Conservation (phyloP, 129 eudicot species). For the Chrysanthemum makinoi region DNA sequence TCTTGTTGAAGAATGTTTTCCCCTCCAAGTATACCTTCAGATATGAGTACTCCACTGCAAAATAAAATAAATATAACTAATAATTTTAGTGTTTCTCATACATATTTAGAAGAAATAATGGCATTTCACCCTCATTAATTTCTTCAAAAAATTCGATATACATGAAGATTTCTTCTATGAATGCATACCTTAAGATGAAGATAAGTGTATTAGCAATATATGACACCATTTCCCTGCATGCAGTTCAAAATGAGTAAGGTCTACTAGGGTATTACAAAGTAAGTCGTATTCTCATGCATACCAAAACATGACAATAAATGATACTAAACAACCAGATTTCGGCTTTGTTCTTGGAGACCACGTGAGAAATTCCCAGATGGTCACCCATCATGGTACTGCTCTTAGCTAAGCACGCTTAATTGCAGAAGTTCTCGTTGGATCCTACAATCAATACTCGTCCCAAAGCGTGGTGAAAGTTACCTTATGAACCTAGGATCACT, state of each 20-base stretch:
- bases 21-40: conserved; percentile 77
- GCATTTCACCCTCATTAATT: conserved; percentile 3
- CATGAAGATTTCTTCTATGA: conserved; percentile 11
- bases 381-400: background rate
- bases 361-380: background rate
- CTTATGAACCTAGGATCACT: too few species aligned
- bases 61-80: background rate
- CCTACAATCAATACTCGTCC: too few species aligned
- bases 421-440: too few species aligned
- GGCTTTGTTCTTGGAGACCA: background rate
- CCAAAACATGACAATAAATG: background rate
- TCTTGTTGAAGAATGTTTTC: conserved; percentile 54
- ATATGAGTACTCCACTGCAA: conserved; percentile 51
- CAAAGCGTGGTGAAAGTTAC: too few species aligned
- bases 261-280: conserved; percentile 20
- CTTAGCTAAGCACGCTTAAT: background rate
- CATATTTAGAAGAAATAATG: background rate
- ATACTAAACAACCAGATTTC: background rate
- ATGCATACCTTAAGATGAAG: conserved; percentile 76
- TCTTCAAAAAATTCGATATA: background rate
- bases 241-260: conserved; percentile 23
- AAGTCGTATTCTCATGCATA: conserved; percentile 12
- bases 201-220: conserved; percentile 92
- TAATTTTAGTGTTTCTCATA: background rate
- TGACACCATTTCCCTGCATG: conserved; percentile 98